phyloP scores from a whole-genome alignment of 176 grass and related monocot genomes.

The Metroxylon sagu region DNA sequence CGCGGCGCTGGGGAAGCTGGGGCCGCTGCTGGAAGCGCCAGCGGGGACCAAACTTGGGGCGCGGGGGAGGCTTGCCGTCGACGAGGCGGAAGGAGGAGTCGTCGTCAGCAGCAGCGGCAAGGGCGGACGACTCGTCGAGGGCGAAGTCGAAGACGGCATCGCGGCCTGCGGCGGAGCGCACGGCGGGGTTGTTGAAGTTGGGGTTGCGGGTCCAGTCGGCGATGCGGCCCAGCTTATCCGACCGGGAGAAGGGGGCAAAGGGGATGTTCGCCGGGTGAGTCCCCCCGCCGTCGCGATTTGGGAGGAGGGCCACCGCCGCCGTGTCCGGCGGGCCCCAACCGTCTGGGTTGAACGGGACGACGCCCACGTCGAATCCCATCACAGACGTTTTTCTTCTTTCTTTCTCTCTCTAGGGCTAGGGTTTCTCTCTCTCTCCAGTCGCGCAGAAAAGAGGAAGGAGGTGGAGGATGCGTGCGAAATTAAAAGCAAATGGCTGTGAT shows the following conservation, averaged over 20 bases:
- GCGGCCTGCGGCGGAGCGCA: background rate
- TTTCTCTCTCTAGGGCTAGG: too few relatives aligned
- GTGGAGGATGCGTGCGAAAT: too few relatives aligned
- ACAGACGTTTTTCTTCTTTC: too few relatives aligned
- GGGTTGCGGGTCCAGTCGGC: conserved; percentile 10
- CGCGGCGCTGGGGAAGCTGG: conserved; percentile 7
- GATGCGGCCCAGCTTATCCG: conserved; percentile 2
- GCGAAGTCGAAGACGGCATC: conserved; percentile 13
- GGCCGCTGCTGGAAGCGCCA: conserved; percentile 11
- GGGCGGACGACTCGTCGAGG: conserved; percentile 6
- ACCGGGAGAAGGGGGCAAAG: conserved; percentile 13
- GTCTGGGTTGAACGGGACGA: too few relatives aligned
- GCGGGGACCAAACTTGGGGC: conserved; percentile 12
- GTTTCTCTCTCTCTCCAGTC: too few relatives aligned
- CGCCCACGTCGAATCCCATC: too few relatives aligned
- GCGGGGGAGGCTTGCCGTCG: conserved; percentile 1
- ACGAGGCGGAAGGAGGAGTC: conserved; percentile 8
- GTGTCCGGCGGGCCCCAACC: too few relatives aligned
- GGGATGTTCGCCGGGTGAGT: background rate
- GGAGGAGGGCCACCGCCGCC: background rate
- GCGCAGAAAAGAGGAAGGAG: too few relatives aligned
- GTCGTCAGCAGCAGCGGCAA: background rate
- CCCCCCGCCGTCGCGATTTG: background rate
- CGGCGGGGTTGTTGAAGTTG: background rate
- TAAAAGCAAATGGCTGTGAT: too few relatives aligned